Percentiles rank a stretch among this genome's conserved stretches.
phyloP scores from a whole-genome alignment of 345 rosid genomes.

The Barbarea vulgaris region DNA sequence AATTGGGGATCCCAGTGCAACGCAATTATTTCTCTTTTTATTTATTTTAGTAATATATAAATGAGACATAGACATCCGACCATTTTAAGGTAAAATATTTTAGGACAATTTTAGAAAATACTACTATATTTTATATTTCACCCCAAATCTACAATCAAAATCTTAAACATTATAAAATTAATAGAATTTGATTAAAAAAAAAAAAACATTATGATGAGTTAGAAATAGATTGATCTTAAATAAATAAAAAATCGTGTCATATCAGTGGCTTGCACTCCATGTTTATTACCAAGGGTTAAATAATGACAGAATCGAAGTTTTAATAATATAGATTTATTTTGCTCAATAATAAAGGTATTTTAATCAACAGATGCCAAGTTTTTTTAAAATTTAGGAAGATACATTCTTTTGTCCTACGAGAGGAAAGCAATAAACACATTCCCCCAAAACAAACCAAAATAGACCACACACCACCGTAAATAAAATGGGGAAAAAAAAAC shows the following conservation, averaged over 20 bases:
- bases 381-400: background rate
- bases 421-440: constrained; percentile 8
- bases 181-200: background rate
- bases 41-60: background rate
- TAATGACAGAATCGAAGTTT: background rate
- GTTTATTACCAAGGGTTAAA: background rate
- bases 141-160: background rate
- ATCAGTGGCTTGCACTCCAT: background rate
- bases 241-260: background rate
- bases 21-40: background rate
- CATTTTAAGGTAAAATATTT: background rate
- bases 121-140: background rate
- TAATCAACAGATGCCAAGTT: background rate
- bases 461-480: constrained; percentile 4
- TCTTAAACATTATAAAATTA: background rate
- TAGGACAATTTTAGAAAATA: background rate
- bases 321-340: background rate
- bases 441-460: background rate
- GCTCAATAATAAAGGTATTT: background rate
- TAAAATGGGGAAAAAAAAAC: background rate
- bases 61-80: background rate
- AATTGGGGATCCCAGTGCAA: constrained; percentile 29
- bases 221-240: background rate
- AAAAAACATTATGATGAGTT: background rate
- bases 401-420: background rate